Base-by-base conservation (phyloP, 2,329 filamentous ascomycete genomes). In the Hymenoscyphus repandus region DNA sequence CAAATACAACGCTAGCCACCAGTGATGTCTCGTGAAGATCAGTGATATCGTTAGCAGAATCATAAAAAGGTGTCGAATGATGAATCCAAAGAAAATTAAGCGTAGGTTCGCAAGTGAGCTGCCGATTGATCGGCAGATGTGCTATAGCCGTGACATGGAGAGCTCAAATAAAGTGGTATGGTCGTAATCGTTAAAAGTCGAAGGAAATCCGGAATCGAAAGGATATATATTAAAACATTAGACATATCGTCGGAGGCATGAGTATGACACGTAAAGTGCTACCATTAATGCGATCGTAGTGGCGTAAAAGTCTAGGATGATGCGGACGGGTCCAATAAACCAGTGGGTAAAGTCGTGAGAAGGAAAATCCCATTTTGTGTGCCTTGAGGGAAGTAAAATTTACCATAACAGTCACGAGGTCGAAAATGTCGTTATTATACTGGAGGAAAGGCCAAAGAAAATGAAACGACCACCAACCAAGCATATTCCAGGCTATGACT, bases 221-320 rank as follows among this genome's bases (percentile, higher is more conserved):
- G 48, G 38, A 18, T 52, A 32, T 37, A 30, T 42, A 51, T 50
- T 52, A 51, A 44, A 49, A 50, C 51, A 57, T 54, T 59, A 58
- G 30, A 50, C 47, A 41, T 50, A 17, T 59, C 55, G 55, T 59
- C 47, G 46, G 50, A 53, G 45, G 54, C 51, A 49, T 54, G 27
- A 50, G 41, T 30, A 18, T 31, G 42, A 46, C 42, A 45, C 36
- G 30, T 37, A 51, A 42, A 40, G 12, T 50, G 39, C 36, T 40
- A 48, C 49, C 44, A 41, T 50, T 43, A 49, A 53, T 56, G 43
- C 47, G 54, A 52, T 52, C 53, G 45, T 52, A 44, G 50, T 44
- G 52, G 54, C 56, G 56, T 56, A 50, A 47, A 57, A 49, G 40
- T 60, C 56, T 58, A 58, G 49, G 41, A 54, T 51, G 47, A 51